Percentiles rank a stretch among this genome's conserved stretches.
Evolutionary conservation across 768 basidiomycete species (phyloP).

Genomic region (Russula vinacea): DNA sequence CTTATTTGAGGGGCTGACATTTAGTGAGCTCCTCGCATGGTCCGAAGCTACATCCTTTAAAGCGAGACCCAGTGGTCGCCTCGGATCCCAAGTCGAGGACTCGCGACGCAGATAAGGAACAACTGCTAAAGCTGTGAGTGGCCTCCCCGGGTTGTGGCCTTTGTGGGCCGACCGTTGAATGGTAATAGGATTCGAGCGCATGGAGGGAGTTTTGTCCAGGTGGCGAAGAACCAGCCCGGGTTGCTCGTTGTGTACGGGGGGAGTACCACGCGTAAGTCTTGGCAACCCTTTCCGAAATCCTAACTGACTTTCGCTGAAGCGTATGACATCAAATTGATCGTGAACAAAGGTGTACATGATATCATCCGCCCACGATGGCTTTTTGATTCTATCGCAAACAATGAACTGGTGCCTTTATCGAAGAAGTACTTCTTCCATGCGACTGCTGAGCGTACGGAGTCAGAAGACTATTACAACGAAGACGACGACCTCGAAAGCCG

Average conservation of each 20-base stretch:
- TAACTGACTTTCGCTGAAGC: slow-evolving; percentile 41
- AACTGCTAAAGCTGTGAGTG: slow-evolving; percentile 62
- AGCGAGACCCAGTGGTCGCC: slow-evolving; percentile 54
- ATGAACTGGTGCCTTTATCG: slow-evolving; percentile 54
- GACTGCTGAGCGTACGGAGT: slow-evolving; percentile 47
- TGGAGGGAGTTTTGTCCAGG: slow-evolving; percentile 63
- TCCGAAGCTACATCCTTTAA: neutral
- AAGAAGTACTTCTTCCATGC: slow-evolving; percentile 85
- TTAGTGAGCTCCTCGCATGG: slow-evolving; percentile 53
- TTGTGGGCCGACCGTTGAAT: slow-evolving; percentile 1
- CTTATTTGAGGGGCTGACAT: slow-evolving; percentile 72
- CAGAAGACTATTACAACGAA: slow-evolving; percentile 47
- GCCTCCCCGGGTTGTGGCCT: slow-evolving; percentile 7
- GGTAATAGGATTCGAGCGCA: slow-evolving; percentile 59
- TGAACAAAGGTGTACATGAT: slow-evolving; percentile 66
- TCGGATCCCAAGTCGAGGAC: slow-evolving; percentile 70
- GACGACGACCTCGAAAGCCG: slow-evolving; percentile 4
- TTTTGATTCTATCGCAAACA: slow-evolving; percentile 63
- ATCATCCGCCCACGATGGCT: slow-evolving; percentile 84
- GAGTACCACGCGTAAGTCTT: slow-evolving; percentile 55
- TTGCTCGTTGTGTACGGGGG: slow-evolving; percentile 68
- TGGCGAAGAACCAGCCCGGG: slow-evolving; percentile 52
- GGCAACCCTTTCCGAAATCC: no score
- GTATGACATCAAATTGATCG: slow-evolving; percentile 65
- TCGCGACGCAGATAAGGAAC: slow-evolving; percentile 64